These are phyloP conservation scores for Climacium dendroides DNA, from an alignment of 225 moss, liverwort and hornwort genomes.

Conservation along the genomic window DNA sequence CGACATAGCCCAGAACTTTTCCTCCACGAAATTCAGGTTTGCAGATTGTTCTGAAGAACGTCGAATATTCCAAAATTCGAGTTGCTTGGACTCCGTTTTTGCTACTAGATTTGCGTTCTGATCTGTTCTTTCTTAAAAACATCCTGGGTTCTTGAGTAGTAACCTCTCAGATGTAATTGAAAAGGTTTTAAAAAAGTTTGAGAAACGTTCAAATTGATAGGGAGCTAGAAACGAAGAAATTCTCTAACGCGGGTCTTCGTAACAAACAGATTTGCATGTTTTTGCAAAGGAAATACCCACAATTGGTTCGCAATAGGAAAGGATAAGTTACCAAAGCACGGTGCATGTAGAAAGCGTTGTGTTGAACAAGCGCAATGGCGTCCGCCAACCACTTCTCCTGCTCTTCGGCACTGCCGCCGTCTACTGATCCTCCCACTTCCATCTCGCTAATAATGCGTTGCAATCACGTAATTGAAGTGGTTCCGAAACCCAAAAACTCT, in stretches of 20 bases:
- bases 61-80: neutral
- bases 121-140: neutral
- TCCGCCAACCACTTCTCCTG: constrained; percentile 59
- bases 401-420: constrained; percentile 27
- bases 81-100: neutral
- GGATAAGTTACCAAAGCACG: constrained; percentile 25
- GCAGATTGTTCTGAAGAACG: neutral
- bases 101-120: neutral
- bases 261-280: neutral
- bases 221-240: neutral
- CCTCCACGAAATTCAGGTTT: neutral
- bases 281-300: neutral
- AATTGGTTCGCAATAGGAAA: neutral
- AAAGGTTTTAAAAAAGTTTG: neutral
- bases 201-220: neutral
- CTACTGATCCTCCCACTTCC: constrained; percentile 16
- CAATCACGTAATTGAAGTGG: neutral
- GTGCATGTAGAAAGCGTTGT: constrained; percentile 50
- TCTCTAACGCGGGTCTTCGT: neutral
- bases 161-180: neutral
- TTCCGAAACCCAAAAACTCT: neutral
- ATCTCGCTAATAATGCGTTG: neutral
- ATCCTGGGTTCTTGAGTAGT: neutral
- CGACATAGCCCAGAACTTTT: neutral
- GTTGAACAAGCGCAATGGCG: constrained; percentile 50